Conservation (phyloP, 2,329 filamentous ascomycete species). For the Fusarium ambrosium region DNA sequence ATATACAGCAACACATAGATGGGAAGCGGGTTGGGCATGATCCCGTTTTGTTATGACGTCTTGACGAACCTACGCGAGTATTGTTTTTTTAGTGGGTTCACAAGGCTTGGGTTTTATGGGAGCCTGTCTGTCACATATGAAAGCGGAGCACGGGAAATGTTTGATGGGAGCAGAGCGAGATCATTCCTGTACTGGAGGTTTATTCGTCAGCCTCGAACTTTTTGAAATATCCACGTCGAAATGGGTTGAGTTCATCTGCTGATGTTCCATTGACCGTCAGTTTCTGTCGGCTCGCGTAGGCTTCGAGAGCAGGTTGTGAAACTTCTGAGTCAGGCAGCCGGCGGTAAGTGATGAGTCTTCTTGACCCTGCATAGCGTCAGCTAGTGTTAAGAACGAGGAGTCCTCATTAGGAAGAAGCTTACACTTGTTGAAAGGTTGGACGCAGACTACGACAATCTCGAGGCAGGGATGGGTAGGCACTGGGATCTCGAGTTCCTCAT, state of each 20-base stretch:
- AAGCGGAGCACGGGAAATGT: slow-evolving; percentile 41
- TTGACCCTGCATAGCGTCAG: slow-evolving; percentile 73
- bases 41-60: slow-evolving; percentile 36
- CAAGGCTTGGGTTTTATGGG: slow-evolving; percentile 32
- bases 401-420: slow-evolving; percentile 42
- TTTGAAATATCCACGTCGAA: slow-evolving; percentile 70
- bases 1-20: slow-evolving; percentile 43
- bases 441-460: slow-evolving; percentile 80
- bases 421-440: slow-evolving; percentile 93
- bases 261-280: slow-evolving; percentile 59
- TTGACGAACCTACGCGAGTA: slow-evolving; percentile 30
- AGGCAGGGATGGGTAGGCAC: slow-evolving; percentile 84
- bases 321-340: slow-evolving; percentile 74
- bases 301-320: slow-evolving; percentile 57
- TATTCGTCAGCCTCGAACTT: slow-evolving; percentile 61
- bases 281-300: slow-evolving; percentile 49
- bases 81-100: slow-evolving; percentile 22
- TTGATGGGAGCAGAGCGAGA: slow-evolving; percentile 40
- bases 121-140: slow-evolving; percentile 37
- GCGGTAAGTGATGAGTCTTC: slow-evolving; percentile 88
- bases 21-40: slow-evolving; percentile 36
- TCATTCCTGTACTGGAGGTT: slow-evolving; percentile 39
- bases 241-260: slow-evolving; percentile 72
- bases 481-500: slow-evolving; percentile 80
- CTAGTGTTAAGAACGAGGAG: neutral